Conservation (phyloP, 2,329 filamentous ascomycete genomes). For the Aspergillus ibericus region DNA sequence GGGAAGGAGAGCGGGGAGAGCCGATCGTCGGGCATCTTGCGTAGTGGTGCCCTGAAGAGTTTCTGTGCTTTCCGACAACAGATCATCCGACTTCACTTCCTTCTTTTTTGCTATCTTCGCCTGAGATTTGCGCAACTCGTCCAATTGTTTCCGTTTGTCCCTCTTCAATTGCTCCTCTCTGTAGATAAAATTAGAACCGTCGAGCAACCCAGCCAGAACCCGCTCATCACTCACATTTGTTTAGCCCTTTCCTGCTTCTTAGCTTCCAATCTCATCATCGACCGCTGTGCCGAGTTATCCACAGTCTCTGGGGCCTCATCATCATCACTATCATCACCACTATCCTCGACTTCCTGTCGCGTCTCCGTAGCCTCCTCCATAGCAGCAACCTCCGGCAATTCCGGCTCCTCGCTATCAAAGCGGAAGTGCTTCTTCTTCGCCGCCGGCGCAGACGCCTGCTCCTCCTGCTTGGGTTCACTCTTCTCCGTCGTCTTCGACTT, state of each 20-base stretch:
- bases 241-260: slow-evolving; percentile 39
- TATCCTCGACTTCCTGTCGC: slow-evolving; percentile 20
- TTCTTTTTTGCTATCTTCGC: slow-evolving; percentile 35
- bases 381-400: slow-evolving; percentile 18
- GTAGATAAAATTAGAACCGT: slow-evolving; percentile 21
- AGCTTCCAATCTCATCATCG: slow-evolving; percentile 40
- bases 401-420: slow-evolving; percentile 45
- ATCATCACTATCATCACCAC: slow-evolving; percentile 34
- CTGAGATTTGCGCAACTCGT: slow-evolving; percentile 41
- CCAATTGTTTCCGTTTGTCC: slow-evolving; percentile 43
- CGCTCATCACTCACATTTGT: slow-evolving; percentile 34
- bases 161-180: slow-evolving; percentile 41
- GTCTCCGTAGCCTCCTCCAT: slow-evolving; percentile 24
- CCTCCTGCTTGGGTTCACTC: slow-evolving; percentile 14
- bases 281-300: slow-evolving; percentile 41
- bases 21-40: slow-evolving; percentile 36
- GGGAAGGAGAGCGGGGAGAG: slow-evolving; percentile 53
- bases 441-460: slow-evolving; percentile 13
- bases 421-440: slow-evolving; percentile 37
- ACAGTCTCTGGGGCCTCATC: slow-evolving; percentile 46
- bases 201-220: neutral
- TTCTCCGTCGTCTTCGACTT: slow-evolving; percentile 8
- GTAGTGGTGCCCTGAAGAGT: slow-evolving; percentile 41
- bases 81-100: slow-evolving; percentile 34
- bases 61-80: slow-evolving; percentile 42